Evolutionary conservation across 1,284 basidiomycete species (phyloP).

Genomic region (Sanghuangporus baumii): DNA sequence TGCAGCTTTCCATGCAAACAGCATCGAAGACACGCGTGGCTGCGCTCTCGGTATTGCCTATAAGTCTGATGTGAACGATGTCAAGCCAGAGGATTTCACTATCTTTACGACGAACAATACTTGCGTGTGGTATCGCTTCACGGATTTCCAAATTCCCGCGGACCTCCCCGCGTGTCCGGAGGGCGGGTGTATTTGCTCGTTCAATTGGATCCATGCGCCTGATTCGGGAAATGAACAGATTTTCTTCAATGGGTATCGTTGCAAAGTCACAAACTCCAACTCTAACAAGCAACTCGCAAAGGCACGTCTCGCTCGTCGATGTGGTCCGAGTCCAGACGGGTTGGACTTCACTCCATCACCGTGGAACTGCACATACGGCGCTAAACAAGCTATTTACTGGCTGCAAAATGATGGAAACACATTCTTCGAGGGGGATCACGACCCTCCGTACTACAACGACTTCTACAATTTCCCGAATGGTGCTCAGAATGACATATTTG

Average conservation of each 20-base stretch:
- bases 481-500: constrained; percentile 60
- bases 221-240: constrained; percentile 44
- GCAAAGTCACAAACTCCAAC: constrained; percentile 53
- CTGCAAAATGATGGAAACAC: constrained; percentile 55
- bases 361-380: constrained; percentile 63
- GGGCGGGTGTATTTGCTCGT: constrained; percentile 63
- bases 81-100: constrained; percentile 61
- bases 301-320: constrained; percentile 49
- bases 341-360: constrained; percentile 38
- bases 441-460: constrained; percentile 52
- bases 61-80: constrained; percentile 45
- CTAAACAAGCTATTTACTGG: constrained; percentile 65
- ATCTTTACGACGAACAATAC: constrained; percentile 72
- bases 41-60: constrained; percentile 70
- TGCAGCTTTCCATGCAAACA: constrained; percentile 47
- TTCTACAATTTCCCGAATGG: constrained; percentile 55
- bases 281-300: constrained; percentile 47
- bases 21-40: constrained; percentile 50
- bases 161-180: constrained; percentile 63
- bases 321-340: constrained; percentile 43
- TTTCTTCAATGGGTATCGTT: constrained; percentile 75
- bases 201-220: constrained; percentile 64
- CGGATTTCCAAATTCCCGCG: constrained; percentile 57
- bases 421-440: constrained; percentile 50
- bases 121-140: constrained; percentile 64